Conservation (phyloP, 2,329 filamentous ascomycete species). For the Aspergillus sp. region DNA sequence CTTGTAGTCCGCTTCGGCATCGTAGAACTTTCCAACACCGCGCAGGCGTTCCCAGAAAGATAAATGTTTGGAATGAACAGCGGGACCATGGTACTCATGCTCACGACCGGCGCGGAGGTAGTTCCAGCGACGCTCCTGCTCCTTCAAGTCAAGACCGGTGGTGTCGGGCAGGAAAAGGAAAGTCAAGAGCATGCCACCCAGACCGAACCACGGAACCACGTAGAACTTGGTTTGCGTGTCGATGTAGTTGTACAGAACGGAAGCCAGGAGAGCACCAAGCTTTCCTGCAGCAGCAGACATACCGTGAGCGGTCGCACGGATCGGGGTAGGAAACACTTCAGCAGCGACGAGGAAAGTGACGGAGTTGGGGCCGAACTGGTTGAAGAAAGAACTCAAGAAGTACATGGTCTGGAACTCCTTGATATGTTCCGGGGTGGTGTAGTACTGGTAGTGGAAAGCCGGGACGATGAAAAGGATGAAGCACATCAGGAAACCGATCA, state of each 20-base stretch:
- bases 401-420: slow-evolving; percentile 97
- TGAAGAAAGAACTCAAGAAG: slow-evolving; percentile 97
- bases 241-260: slow-evolving; percentile 94
- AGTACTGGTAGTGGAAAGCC: slow-evolving; percentile 82
- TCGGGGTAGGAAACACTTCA: slow-evolving; percentile 90
- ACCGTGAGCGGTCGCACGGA: slow-evolving; percentile 89
- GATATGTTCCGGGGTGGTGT: slow-evolving; percentile 63
- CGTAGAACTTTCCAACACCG: slow-evolving; percentile 73
- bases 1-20: slow-evolving; percentile 75
- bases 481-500: slow-evolving; percentile 83
- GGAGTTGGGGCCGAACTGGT: slow-evolving; percentile 94
- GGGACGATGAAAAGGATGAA: slow-evolving; percentile 92
- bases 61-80: slow-evolving; percentile 81
- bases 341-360: slow-evolving; percentile 95
- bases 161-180: slow-evolving; percentile 89
- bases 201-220: slow-evolving; percentile 91
- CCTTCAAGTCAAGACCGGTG: slow-evolving; percentile 91
- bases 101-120: slow-evolving; percentile 75
- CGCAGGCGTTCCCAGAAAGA: slow-evolving; percentile 78
- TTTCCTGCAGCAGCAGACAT: slow-evolving; percentile 91
- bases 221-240: slow-evolving; percentile 76
- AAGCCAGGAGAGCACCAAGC: slow-evolving; percentile 75
- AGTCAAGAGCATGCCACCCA: slow-evolving; percentile 77
- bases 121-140: slow-evolving; percentile 89
- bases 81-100: slow-evolving; percentile 84